Evolutionary conservation across 768 basidiomycete genomes (phyloP), one percentile per base, ranked within the genome.

Genomic region (Mycena amicta): DNA sequence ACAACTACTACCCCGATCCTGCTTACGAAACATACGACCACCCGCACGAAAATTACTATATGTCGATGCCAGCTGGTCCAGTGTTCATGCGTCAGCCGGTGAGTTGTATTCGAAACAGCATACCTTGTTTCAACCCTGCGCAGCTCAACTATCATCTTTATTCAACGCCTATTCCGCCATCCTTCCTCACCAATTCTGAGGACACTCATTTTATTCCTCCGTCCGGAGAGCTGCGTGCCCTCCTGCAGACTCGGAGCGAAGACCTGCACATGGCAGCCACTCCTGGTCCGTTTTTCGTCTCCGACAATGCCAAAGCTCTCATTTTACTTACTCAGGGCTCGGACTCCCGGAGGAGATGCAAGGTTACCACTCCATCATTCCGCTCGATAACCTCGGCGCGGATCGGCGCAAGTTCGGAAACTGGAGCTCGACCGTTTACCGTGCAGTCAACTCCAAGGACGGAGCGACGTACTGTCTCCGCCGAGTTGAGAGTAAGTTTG

Each of bases 121-220:
- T n/a, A n/a, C n/a, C n/a, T n/a, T n/a, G n/a, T n/a, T n/a, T n/a
- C n/a, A n/a, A 47, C 51, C 26, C 16, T 53, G 53, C 41, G 8
- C 68, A 96, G 93, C 82, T 98, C 46, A 86, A 97, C 68, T 94
- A 99, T 68, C 93, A 98, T 64, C 81, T 98, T 28, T 99, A 99
- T 76, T 88, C 91, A 3, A 83, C 84, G 2, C 82, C 83, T 65
- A 77, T 89, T 67, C 77, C 89, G 43, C 74, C 83, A 61, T 67
- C 79, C 55, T 77, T 89, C 69, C 67, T 81, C 65, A 69, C 81
- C 18, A 77, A 81, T 6, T 50, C 70, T 33, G 62, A 67, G 62
- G 65, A 79, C 66, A 76, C 74, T 28, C 93, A 95, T 68, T 98
- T 96, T 74, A 81, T 97, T 1, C 79, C 77, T 1, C 66, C 79